A percentile compares a stretch with the other conserved stretches of the same genome.
Evolutionary conservation across 805 yeast genomes (phyloP).

Genomic region (Clavispora asparagi): DNA sequence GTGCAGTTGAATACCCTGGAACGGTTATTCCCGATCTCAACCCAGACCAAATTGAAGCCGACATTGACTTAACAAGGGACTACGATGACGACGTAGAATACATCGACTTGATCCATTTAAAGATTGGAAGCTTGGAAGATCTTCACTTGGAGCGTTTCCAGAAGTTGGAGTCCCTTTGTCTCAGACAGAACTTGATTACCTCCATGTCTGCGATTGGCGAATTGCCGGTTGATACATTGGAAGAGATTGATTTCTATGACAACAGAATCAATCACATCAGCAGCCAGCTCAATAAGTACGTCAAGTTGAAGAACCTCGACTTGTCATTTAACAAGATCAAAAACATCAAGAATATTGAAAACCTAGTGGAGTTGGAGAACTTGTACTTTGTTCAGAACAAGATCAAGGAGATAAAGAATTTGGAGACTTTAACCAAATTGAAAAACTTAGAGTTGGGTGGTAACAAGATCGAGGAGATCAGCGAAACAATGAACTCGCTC

Average conservation of each 20-base stretch:
- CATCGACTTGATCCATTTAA: constrained; percentile 66
- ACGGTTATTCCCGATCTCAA: constrained; percentile 39
- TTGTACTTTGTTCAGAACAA: constrained; percentile 87
- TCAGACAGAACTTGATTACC: constrained; percentile 80
- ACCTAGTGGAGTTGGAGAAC: constrained; percentile 56
- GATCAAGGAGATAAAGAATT: constrained; percentile 64
- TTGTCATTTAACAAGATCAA: constrained; percentile 86
- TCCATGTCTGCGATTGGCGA: constrained; percentile 54
- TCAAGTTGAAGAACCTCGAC: constrained; percentile 59
- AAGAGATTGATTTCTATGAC: constrained; percentile 85
- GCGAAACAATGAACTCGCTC: constrained; percentile 52
- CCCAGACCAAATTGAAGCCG: constrained; percentile 60
- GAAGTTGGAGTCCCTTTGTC: constrained; percentile 54
- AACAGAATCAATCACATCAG: constrained; percentile 86
- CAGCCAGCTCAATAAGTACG: constrained; percentile 57
- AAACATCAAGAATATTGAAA: constrained; percentile 73
- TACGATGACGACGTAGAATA: constrained; percentile 53
- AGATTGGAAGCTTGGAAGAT: constrained; percentile 58
- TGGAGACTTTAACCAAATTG: constrained; percentile 52
- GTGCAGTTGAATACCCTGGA: constrained; percentile 41
- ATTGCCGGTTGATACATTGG: constrained; percentile 57
- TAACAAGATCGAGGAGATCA: constrained; percentile 57
- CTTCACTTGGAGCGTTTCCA: constrained; percentile 53
- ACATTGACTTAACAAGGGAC: constrained; percentile 56
- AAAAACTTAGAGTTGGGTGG: constrained; percentile 87